These are phyloP conservation scores for Thalassiosira exigua DNA, from an alignment of 352 stramenopile genomes.

Conservation along the genomic window DNA sequence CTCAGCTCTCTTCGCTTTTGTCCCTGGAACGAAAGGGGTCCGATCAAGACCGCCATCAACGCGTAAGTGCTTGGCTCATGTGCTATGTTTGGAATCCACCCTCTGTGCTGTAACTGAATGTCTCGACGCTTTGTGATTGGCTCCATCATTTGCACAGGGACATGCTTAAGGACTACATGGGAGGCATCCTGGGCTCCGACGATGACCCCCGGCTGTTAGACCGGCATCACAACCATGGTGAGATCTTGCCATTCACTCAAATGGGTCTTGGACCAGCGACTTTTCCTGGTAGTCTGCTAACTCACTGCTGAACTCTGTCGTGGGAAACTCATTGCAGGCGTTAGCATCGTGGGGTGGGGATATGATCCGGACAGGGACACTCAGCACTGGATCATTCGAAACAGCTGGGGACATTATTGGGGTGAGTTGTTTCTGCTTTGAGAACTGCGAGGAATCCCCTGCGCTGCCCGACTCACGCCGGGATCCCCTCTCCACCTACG, in stretches of 20 bases:
- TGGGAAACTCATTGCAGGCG: conserved; percentile 42
- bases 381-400: conserved; percentile 90
- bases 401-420: conserved; percentile 62
- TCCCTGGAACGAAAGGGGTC: conserved; percentile 84
- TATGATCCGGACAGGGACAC: conserved; percentile 87
- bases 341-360: conserved; percentile 96
- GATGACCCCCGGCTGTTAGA: conserved; percentile 63
- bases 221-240: conserved; percentile 86
- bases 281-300: neutral
- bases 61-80: conserved; percentile 76
- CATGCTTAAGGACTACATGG: conserved; percentile 88
- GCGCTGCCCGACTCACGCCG: neutral
- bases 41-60: conserved; percentile 93
- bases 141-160: conserved; percentile 38
- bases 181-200: conserved; percentile 88
- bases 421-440: conserved; percentile 11
- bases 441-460: neutral
- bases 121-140: neutral
- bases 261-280: too few relatives aligned
- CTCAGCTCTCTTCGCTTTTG: neutral
- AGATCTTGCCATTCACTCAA: too few relatives aligned
- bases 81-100: too few relatives aligned
- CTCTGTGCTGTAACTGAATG: neutral
- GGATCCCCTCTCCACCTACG: conserved; percentile 23
- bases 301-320: neutral